phyloP scores from a whole-genome alignment of 1,284 basidiomycete species.

The Sporisorium scitamineum region DNA sequence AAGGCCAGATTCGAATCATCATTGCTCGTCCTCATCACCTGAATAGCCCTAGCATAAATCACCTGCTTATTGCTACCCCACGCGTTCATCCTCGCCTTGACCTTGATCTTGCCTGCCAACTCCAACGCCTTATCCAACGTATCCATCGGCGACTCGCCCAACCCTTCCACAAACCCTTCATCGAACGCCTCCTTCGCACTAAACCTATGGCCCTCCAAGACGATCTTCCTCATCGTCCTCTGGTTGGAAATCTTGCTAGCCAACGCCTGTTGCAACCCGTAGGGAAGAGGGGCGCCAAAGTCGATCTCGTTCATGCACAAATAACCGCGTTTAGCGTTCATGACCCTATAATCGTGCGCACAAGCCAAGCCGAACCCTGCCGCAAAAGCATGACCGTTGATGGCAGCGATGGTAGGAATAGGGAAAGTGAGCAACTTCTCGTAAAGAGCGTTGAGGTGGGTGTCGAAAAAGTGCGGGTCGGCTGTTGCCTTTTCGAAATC shows the following conservation, averaged over 20 bases:
- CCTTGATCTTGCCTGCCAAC: constrained; percentile 70
- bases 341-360: constrained; percentile 88
- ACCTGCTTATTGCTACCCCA: constrained; percentile 73
- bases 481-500: constrained; percentile 77
- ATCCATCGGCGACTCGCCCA: constrained; percentile 75
- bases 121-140: constrained; percentile 73
- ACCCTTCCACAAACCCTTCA: constrained; percentile 78
- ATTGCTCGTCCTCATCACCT: constrained; percentile 36
- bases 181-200: constrained; percentile 79
- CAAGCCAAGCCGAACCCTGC: constrained; percentile 84
- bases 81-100: constrained; percentile 71
- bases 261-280: constrained; percentile 74
- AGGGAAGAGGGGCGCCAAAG: constrained; percentile 60
- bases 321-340: constrained; percentile 86
- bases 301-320: constrained; percentile 86
- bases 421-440: constrained; percentile 71
- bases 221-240: constrained; percentile 78
- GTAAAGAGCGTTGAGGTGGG: constrained; percentile 71
- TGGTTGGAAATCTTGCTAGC: constrained; percentile 77
- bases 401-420: constrained; percentile 79
- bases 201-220: constrained; percentile 85
- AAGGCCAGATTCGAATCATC: constrained; percentile 25
- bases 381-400: constrained; percentile 93
- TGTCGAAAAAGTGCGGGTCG: constrained; percentile 77
- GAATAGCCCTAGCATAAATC: constrained; percentile 40